These are phyloP conservation scores for Coemansia asiatica DNA, from an alignment of 192 early-diverging fungal genomes.

Conservation along the genomic window DNA sequence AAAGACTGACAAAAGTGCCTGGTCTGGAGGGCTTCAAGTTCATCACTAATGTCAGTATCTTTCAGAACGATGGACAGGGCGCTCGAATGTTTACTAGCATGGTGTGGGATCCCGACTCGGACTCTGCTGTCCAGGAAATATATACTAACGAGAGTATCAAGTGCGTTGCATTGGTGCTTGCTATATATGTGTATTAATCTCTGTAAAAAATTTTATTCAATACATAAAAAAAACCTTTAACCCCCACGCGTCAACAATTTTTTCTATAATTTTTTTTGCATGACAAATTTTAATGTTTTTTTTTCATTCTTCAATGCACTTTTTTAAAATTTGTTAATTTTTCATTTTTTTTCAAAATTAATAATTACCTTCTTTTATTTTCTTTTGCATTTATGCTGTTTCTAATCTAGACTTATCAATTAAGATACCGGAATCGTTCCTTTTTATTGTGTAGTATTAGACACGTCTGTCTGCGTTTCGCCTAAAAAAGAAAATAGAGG, in stretches of 20 bases:
- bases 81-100: constrained; percentile 32
- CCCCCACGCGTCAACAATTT: constrained; percentile 5
- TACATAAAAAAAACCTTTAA: neutral
- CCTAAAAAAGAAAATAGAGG: neutral
- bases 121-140: constrained; percentile 27
- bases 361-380: neutral
- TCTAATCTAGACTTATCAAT: too few species aligned
- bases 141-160: constrained; percentile 19
- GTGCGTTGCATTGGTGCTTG: constrained; percentile 39
- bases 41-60: constrained; percentile 34
- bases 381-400: neutral
- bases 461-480: neutral
- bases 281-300: neutral
- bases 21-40: constrained; percentile 47
- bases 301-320: neutral
- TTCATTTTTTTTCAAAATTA: neutral
- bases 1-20: constrained; percentile 20
- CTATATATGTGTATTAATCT: constrained; percentile 21
- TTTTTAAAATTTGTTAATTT: neutral
- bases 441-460: neutral
- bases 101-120: constrained; percentile 29
- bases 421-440: too few species aligned
- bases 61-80: constrained; percentile 38
- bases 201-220: neutral
- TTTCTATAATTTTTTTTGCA: constrained; percentile 3